Base-by-base conservation (phyloP, 495 filamentous ascomycete genomes). In the Bombardia bombarda region DNA sequence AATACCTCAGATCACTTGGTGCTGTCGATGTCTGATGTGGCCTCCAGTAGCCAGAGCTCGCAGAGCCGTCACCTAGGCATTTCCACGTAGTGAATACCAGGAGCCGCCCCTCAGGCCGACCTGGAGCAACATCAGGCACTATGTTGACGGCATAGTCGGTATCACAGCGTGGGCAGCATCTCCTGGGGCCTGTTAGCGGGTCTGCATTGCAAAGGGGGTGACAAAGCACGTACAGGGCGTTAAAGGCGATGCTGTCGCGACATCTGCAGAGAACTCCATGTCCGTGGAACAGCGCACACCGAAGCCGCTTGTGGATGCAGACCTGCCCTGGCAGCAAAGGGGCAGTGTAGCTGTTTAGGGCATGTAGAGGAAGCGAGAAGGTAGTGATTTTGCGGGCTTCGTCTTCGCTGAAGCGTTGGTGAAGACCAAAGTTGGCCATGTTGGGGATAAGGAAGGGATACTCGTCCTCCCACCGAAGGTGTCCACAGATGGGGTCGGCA, bases 221-320 rank as follows among this genome's bases (percentile, higher is more conserved):
- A 33, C 12, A 5, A 16, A 33, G 31, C 14, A 33, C 31, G 31
- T 33, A 33, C 31, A 5, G 31, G 31, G 43, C 34, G 26, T 18
- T 21, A 24, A 45, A 45, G 7, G 19, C 10, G 24, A 45, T 18
- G 21, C 43, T 45, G 36, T 39, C 43, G 34, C 19, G 35, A 39
- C 43, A 45, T 1, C 3, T 45, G 36, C 43, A 45, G 16, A 7
- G 13, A 4, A 17, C 12, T 23, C 12, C 10, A n/a, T n/a, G n/a
- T n/a, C n/a, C n/a, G 43, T 45, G 35, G 35, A 45, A 24, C 30
- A 45, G 35, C 23, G 43, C 43, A 39, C 43, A 45, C 43, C 43
- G 36, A 24, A 45, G 43, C 36, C 43, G 43, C 19, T 38, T 22
- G 34, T 39, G 34, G 18, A 45, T 39, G 6, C 17, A 7, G 21